Evolutionary conservation across 768 basidiomycete genomes (phyloP).

Genomic region (Suillus bovinus): DNA sequence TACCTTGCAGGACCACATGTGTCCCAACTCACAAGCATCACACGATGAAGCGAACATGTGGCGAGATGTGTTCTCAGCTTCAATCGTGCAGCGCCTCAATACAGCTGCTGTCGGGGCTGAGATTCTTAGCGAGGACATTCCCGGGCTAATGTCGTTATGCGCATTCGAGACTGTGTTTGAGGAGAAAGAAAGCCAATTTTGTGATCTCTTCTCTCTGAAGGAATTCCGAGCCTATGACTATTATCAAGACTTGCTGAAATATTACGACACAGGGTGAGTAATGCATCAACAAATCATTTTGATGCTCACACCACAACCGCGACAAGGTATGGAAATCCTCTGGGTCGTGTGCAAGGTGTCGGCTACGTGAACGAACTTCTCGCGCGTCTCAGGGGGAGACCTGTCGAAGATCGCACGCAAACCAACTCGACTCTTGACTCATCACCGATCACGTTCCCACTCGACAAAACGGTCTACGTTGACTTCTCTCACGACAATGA

Average conservation of each 20-base stretch:
- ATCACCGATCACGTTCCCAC: conserved; percentile 69
- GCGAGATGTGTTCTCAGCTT: conserved; percentile 53
- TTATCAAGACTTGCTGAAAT: conserved; percentile 72
- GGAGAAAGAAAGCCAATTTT: conserved; percentile 61
- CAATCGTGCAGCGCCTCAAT: conserved; percentile 63
- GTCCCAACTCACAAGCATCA: conserved; percentile 53
- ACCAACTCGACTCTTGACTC: conserved; percentile 72
- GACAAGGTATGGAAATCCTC: conserved; percentile 59
- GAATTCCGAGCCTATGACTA: conserved; percentile 76
- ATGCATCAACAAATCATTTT: neutral
- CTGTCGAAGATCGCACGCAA: conserved; percentile 68
- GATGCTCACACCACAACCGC: conserved; percentile 2
- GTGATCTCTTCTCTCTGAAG: conserved; percentile 59
- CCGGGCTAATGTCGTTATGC: conserved; percentile 70
- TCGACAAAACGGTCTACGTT: conserved; percentile 63
- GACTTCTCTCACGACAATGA: conserved; percentile 89
- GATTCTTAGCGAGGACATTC: conserved; percentile 53
- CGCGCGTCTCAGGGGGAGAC: conserved; percentile 66
- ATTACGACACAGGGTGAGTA: conserved; percentile 70
- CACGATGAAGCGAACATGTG: conserved; percentile 50
- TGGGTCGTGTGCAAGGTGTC: conserved; percentile 80
- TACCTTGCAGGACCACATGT: conserved; percentile 68
- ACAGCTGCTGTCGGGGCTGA: conserved; percentile 60
- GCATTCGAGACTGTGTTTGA: conserved; percentile 74
- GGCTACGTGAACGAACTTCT: conserved; percentile 91